These are phyloP conservation scores for Boletus subcaerulescens DNA, from an alignment of 768 basidiomycete species.

Conservation along the genomic window DNA sequence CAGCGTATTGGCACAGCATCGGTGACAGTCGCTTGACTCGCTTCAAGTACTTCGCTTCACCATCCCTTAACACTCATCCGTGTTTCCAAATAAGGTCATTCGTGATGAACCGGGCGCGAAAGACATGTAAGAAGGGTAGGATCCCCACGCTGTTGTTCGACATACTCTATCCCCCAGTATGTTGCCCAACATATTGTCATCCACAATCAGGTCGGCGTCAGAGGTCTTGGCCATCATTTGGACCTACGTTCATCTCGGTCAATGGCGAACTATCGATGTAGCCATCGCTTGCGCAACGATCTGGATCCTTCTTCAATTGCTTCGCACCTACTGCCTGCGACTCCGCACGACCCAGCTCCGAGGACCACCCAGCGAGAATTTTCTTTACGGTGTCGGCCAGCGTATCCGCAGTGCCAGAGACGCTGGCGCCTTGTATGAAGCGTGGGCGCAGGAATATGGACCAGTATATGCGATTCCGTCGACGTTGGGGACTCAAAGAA, in stretches of 20 bases:
- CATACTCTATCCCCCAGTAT: neutral
- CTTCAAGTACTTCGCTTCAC: too few relatives aligned
- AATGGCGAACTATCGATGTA: neutral
- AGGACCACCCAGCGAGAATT: slow-evolving; percentile 19
- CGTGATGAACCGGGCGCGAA: too few relatives aligned
- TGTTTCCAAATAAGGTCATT: too few relatives aligned
- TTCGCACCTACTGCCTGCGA: neutral
- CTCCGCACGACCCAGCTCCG: slow-evolving; percentile 12
- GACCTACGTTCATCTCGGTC: neutral
- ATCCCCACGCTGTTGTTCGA: too few relatives aligned
- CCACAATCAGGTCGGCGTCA: neutral
- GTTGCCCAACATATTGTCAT: neutral
- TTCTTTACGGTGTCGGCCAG: slow-evolving; percentile 17
- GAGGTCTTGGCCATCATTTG: neutral
- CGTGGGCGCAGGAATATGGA: slow-evolving; percentile 23
- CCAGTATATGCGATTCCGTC: slow-evolving; percentile 13
- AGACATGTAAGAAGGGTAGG: too few relatives aligned
- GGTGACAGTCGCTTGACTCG: too few relatives aligned
- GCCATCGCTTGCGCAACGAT: neutral
- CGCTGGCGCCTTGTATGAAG: slow-evolving; percentile 14
- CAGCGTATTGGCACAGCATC: too few relatives aligned
- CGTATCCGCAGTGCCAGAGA: neutral
- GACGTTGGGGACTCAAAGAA: slow-evolving; percentile 6
- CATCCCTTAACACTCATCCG: too few relatives aligned
- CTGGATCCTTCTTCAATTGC: slow-evolving; percentile 9